Conservation (phyloP, 1,139 yeast genomes). For the Yamadazyma sp. region DNA sequence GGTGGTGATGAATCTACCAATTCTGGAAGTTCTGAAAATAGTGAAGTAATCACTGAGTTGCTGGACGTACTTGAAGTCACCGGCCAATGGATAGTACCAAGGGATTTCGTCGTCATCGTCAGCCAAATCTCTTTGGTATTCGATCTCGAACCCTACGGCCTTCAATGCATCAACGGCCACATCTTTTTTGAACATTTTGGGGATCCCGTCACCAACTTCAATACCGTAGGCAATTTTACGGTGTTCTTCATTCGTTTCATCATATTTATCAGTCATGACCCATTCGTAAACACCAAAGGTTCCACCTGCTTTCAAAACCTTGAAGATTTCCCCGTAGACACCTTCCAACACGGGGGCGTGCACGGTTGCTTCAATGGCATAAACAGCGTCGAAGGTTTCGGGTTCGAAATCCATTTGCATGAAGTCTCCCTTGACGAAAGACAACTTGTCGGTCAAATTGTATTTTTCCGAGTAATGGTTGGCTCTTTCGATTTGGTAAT, state of each 20-base stretch:
- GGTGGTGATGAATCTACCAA: conserved; percentile 88
- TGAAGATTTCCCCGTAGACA: conserved; percentile 91
- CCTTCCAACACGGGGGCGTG: conserved; percentile 98
- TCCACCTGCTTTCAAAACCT: conserved; percentile 95
- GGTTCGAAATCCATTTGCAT: conserved; percentile 98
- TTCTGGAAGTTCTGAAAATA: conserved; percentile 80
- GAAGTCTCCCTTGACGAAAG: conserved; percentile 95
- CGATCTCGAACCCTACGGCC: conserved; percentile 84
- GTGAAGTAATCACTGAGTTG: conserved; percentile 76
- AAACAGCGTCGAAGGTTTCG: conserved; percentile 90
- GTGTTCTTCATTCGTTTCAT: conserved; percentile 83
- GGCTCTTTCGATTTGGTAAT: conserved; percentile 94
- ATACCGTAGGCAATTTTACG: conserved; percentile 96
- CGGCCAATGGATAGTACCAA: conserved; percentile 97
- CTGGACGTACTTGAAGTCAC: conserved; percentile 89
- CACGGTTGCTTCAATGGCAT: conserved; percentile 97
- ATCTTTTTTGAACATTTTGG: conserved; percentile 85
- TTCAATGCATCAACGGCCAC: conserved; percentile 88
- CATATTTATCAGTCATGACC: conserved; percentile 96
- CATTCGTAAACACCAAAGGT: conserved; percentile 97
- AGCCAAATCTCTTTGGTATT: conserved; percentile 79
- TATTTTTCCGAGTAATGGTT: conserved; percentile 71
- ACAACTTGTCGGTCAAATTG: conserved; percentile 69
- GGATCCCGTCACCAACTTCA: conserved; percentile 98
- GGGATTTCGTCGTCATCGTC: conserved; percentile 82